A percentile compares a stretch with the other conserved stretches of the same genome.
Evolutionary conservation across 805 yeast species (phyloP).

Genomic region (Zygosaccharomyces gambellarensis): DNA sequence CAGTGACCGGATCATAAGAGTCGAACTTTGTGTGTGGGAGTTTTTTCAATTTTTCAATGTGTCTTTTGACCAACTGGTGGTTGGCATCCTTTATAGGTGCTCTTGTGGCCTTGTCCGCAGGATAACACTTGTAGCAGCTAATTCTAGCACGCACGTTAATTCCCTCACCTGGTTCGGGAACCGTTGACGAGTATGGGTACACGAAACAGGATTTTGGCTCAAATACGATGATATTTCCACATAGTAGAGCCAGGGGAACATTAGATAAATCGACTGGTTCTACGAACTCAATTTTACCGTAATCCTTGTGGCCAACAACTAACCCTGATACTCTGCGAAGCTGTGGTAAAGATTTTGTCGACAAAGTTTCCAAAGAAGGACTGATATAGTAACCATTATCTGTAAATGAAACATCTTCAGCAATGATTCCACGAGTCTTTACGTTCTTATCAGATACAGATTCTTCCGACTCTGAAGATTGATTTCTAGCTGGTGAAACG

Average conservation of each 20-base stretch:
- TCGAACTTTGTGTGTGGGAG: constrained; percentile 55
- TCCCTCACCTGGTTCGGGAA: constrained; percentile 73
- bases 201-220: constrained; percentile 55
- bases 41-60: constrained; percentile 59
- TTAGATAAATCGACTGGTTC: constrained; percentile 80
- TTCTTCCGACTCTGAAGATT: neutral
- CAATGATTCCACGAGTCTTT: constrained; percentile 21
- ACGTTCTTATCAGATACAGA: neutral
- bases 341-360: constrained; percentile 54
- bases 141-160: constrained; percentile 71
- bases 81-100: constrained; percentile 72
- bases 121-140: constrained; percentile 75
- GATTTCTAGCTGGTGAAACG: constrained; percentile 4
- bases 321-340: constrained; percentile 60
- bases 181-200: constrained; percentile 60
- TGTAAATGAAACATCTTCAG: constrained; percentile 45
- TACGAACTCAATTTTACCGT: constrained; percentile 72
- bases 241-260: constrained; percentile 54
- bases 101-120: constrained; percentile 65
- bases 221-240: constrained; percentile 62
- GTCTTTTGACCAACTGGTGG: constrained; percentile 65
- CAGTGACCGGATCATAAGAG: constrained; percentile 71
- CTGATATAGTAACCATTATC: constrained; percentile 83
- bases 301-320: constrained; percentile 67
- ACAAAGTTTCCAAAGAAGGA: constrained; percentile 65